Evolutionary conservation across 305 asterid species (phyloP).

Genomic region (Ruellia speciosa): DNA sequence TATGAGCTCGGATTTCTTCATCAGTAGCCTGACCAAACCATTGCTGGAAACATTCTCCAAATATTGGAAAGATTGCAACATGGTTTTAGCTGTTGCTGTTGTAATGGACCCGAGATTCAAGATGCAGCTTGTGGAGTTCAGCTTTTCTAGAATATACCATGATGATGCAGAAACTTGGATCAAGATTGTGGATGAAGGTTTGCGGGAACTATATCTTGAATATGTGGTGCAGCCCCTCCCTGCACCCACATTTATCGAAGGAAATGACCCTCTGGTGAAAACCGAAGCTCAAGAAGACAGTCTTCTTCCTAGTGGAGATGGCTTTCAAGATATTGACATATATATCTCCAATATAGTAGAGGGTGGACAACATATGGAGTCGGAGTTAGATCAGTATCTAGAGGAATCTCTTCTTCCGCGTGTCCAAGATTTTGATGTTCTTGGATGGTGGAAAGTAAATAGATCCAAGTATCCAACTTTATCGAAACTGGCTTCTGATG

Average conservation of each 20-base stretch:
- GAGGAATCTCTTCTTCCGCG: slow-evolving; percentile 55
- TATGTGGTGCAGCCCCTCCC: slow-evolving; percentile 47
- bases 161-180: slow-evolving; percentile 40
- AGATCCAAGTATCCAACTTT: slow-evolving; percentile 48
- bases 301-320: slow-evolving; percentile 36
- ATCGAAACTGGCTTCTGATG: slow-evolving; percentile 64
- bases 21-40: slow-evolving; percentile 43
- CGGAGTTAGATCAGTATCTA: slow-evolving; percentile 62
- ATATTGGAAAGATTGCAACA: slow-evolving; percentile 62
- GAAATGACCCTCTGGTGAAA: slow-evolving; percentile 29
- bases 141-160: slow-evolving; percentile 51
- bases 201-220: slow-evolving; percentile 51
- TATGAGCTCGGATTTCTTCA: slow-evolving; percentile 37
- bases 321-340: slow-evolving; percentile 45
- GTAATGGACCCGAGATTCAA: slow-evolving; percentile 90
- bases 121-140: slow-evolving; percentile 56
- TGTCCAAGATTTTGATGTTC: slow-evolving; percentile 60
- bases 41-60: slow-evolving; percentile 44
- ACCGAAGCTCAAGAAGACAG: slow-evolving; percentile 38
- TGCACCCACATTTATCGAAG: slow-evolving; percentile 38
- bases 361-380: slow-evolving; percentile 22
- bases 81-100: slow-evolving; percentile 67
- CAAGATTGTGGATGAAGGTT: slow-evolving; percentile 40
- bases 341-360: slow-evolving; percentile 39
- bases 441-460: slow-evolving; percentile 77